A percentile compares a stretch with the other conserved stretches of the same genome.
Evolutionary conservation across 495 filamentous ascomycete species (phyloP).

Genomic region (Annulohypoxylon maeteangense): DNA sequence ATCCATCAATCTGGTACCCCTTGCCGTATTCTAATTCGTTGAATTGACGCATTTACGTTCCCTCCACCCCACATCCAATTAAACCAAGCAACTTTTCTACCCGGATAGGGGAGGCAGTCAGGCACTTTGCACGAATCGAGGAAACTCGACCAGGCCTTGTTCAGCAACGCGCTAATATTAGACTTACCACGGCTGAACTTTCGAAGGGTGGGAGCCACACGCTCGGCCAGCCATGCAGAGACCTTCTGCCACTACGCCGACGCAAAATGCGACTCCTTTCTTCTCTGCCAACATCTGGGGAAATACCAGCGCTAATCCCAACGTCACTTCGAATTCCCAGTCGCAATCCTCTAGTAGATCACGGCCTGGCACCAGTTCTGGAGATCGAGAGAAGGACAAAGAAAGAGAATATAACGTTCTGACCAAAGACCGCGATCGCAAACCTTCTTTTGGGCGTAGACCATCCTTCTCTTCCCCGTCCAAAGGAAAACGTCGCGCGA

Average conservation of each 20-base stretch:
- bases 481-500: conserved; percentile 52
- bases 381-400: conserved; percentile 43
- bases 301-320: conserved; percentile 33
- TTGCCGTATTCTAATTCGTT: conserved; percentile 34
- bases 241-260: conserved; percentile 50
- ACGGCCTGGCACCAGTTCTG: conserved; percentile 54
- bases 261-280: conserved; percentile 55
- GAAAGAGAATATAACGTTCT: conserved; percentile 47
- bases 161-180: conserved; percentile 38
- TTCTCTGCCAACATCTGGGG: conserved; percentile 56
- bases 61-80: conserved; percentile 43
- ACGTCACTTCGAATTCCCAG: conserved; percentile 21
- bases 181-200: conserved; percentile 36
- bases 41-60: conserved; percentile 25
- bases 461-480: conserved; percentile 54
- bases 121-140: conserved; percentile 32
- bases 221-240: conserved; percentile 54
- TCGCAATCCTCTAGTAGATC: conserved; percentile 47
- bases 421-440: conserved; percentile 56
- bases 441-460: conserved; percentile 57
- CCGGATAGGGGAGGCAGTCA: conserved; percentile 40
- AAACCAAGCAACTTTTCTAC: conserved; percentile 32
- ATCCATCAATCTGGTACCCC: conserved; percentile 20
- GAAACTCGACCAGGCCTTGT: conserved; percentile 22
- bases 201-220: conserved; percentile 35